phyloP scores from a whole-genome alignment of 2,329 filamentous ascomycete genomes.

The Septoria petroselini region DNA sequence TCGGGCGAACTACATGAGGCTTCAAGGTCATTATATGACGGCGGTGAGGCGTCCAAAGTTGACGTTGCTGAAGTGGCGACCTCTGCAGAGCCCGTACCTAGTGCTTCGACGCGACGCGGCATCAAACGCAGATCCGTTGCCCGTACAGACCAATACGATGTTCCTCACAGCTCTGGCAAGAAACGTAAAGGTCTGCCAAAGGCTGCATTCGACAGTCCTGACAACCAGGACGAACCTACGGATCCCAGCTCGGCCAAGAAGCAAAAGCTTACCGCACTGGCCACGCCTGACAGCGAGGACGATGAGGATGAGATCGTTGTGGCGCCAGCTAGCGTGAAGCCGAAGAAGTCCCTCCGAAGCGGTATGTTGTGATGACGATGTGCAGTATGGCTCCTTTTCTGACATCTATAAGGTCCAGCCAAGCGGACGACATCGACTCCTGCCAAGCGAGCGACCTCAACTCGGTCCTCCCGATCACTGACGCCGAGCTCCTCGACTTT shows the following conservation, averaged over 20 bases:
- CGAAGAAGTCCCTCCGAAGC: background rate
- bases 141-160: conserved; percentile 5
- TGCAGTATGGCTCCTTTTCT: too few species aligned
- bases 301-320: conserved; percentile 13
- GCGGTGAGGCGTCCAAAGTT: too few species aligned
- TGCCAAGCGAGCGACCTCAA: background rate
- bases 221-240: background rate
- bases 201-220: background rate
- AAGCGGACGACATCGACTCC: background rate
- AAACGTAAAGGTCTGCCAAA: background rate
- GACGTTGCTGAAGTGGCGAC: background rate
- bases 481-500: conserved; percentile 5
- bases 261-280: background rate
- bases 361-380: background rate
- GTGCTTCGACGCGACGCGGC: background rate
- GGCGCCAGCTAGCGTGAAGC: conserved; percentile 1
- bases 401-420: background rate
- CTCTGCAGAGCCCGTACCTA: too few species aligned
- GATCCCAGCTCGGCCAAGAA: background rate
- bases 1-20: too few species aligned
- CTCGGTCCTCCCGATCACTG: background rate
- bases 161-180: background rate
- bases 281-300: background rate
- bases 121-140: conserved; percentile 8
- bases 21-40: too few species aligned